Evolutionary conservation across 345 rosid genomes (phyloP), one percentile per base, ranked within the genome.

Genomic region (Syzygium aromaticum): DNA sequence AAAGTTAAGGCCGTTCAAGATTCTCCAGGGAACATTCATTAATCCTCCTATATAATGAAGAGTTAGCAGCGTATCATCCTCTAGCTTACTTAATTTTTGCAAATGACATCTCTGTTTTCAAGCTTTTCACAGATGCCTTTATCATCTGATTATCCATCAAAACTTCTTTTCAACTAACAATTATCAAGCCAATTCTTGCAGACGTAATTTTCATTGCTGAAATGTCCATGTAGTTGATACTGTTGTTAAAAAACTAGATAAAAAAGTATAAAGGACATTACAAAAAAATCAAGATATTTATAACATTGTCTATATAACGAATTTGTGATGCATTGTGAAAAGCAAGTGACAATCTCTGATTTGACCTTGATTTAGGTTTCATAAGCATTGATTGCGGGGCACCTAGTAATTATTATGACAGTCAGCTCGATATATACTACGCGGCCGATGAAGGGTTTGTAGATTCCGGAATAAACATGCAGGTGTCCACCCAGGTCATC

Each of bases 341-440:
- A n/a, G 30, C 3, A 59, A 59, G 30, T 59, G 33, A 27, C 30
- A 59, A 27, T 59, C 17, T 59, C 33, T 27, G 1, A n/a, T 59
- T 59, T 0, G 30, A 13, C 30, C 28, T 59, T 3, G 7, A 27
- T 5, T n/a, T 59, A 88, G 89, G 86, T 43, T 91, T 85, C 88
- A 85, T 89, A 51, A 88, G 91, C 88, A 63, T 89, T 51, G 92
- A 89, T 30, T 91, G 90, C 3, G 91, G 92, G 3, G 86, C 54
- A 22, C 87, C 84, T 3, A 78, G 22, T 30, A 54, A 52, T 88
- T 91, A 91, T 46, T 14, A 38, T 0, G 80, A 88, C 1, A 3
- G 14, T 3, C 10, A 23, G 6, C 57, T 78, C 2, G 77, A 85
- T 13, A 23, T 89, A 17, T 73, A 53, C 11, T 91, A 88, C 51